Base-by-base conservation (phyloP, 2,329 filamentous ascomycete species). In the Hypoxylon sp. region DNA sequence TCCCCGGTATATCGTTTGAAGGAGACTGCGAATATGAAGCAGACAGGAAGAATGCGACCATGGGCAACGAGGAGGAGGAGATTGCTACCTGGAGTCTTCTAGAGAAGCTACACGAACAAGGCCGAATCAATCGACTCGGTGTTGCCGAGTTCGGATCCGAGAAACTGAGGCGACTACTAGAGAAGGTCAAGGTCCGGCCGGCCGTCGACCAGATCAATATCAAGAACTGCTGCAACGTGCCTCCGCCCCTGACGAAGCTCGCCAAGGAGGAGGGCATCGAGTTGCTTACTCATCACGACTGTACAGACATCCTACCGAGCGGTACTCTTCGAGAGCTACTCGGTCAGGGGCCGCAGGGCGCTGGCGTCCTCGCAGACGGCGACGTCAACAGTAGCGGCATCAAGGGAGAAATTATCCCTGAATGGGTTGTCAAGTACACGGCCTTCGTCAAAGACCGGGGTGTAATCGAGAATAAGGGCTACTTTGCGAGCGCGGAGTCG, bases 351-450 rank as follows among this genome's bases (percentile, higher is more conserved):
- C 83, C 89, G 13, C 85, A 87, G 65, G 93, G 94, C 11, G 93
- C 92, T 0, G 92, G 92, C 6, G 87, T 98, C 8, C 83, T 98
- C 65, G 90, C 91, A 4, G 88, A 88, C 37, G 76, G 81, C n/a
- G 83, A 85, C 6, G 80, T 84, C 76, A 75, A 82, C 11, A 78
- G 79, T 17, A 79, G 83, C 8, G 91, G 92, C 0, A 82, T 97
- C 63, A 85, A 87, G 72, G 94, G 93, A 3, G 90, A 97, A 71
- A 86, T 98, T 53, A 87, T 89, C 65, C 94, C 96, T 29, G 90
- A 95, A 78, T 99, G 96, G 95, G 96, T 98, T 29, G 91, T 95
- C 73, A 97, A 98, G 79, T 99, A 99, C 79, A 98, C 95, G 39
- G 96, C 96, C 1, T 95, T 98, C 65, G 93, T 98, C 44, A 92